phyloP scores from a whole-genome alignment of 1,284 basidiomycete species.

The Lentinus polychrous region DNA sequence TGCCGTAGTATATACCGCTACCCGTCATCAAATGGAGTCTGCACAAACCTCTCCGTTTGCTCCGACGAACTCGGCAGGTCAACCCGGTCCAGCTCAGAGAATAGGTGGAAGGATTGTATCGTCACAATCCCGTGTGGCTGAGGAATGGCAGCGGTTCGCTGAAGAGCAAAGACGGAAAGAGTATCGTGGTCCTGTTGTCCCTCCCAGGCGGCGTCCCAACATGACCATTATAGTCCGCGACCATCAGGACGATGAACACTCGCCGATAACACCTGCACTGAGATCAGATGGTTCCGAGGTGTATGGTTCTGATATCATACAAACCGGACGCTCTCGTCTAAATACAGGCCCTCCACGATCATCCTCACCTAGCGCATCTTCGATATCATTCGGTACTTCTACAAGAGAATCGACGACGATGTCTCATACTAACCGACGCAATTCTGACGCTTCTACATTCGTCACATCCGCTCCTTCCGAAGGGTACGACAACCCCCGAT shows the following conservation, averaged over 20 bases:
- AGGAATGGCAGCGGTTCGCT: conserved; percentile 9
- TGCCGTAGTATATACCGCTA: conserved; percentile 8
- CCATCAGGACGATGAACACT: conserved; percentile 3
- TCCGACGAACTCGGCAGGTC: too few species aligned
- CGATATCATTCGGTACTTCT: neutral
- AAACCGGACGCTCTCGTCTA: neutral
- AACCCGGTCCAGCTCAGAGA: neutral
- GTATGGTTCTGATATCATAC: conserved; percentile 11
- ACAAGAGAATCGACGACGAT: neutral
- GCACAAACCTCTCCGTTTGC: too few species aligned
- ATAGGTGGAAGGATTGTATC: conserved; percentile 8
- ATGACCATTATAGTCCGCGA: conserved; percentile 2
- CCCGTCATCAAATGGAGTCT: neutral
- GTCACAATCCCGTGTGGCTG: conserved; percentile 11
- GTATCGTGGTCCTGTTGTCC: conserved; percentile 8
- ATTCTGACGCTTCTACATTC: neutral
- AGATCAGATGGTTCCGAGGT: conserved; percentile 9
- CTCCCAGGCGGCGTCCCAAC: conserved; percentile 2
- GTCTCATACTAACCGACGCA: neutral
- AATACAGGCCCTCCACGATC: neutral
- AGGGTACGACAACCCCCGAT: neutral
- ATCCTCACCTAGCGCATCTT: neutral
- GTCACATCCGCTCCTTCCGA: neutral
- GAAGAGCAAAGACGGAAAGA: neutral
- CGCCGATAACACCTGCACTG: neutral